Evolutionary conservation across 257 asterid genomes (phyloP).

Genomic region (Solanum neorickii): DNA sequence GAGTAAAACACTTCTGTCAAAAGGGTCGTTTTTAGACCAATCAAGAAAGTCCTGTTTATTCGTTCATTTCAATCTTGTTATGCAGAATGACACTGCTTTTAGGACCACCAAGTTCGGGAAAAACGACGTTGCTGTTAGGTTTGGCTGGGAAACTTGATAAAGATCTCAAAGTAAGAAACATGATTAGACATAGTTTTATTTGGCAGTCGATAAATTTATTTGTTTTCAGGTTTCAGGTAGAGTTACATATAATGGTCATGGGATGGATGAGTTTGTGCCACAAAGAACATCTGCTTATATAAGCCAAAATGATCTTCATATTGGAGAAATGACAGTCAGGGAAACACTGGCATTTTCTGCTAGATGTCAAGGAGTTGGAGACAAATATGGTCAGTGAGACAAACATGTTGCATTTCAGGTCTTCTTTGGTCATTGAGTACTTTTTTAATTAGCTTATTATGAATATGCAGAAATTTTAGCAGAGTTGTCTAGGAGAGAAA

Average conservation of each 20-base stretch:
- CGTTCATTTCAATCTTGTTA: constrained; percentile 1
- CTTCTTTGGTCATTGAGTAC: neutral
- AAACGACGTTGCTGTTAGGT: constrained; percentile 73
- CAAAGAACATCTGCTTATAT: constrained; percentile 83
- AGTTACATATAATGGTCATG: constrained; percentile 74
- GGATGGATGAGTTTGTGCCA: constrained; percentile 67
- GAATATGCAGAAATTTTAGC: constrained; percentile 50
- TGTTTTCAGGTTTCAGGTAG: constrained; percentile 44
- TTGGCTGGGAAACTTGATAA: constrained; percentile 80
- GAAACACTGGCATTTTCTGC: constrained; percentile 89
- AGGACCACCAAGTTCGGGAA: constrained; percentile 93
- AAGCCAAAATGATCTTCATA: constrained; percentile 81
- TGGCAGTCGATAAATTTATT: neutral
- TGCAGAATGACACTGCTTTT: constrained; percentile 67
- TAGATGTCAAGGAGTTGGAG: constrained; percentile 88
- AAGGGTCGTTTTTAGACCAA: neutral
- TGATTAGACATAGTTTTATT: neutral
- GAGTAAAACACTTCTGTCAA: neutral
- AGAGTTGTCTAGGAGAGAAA: constrained; percentile 80
- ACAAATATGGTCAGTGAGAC: constrained; percentile 49
- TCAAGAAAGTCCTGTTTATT: neutral
- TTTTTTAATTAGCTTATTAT: neutral
- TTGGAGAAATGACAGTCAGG: constrained; percentile 79
- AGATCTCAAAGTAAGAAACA: constrained; percentile 43
- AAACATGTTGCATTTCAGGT: neutral